Base-by-base conservation (phyloP, 495 filamentous ascomycete species). In the Tuber microsphaerosporum region DNA sequence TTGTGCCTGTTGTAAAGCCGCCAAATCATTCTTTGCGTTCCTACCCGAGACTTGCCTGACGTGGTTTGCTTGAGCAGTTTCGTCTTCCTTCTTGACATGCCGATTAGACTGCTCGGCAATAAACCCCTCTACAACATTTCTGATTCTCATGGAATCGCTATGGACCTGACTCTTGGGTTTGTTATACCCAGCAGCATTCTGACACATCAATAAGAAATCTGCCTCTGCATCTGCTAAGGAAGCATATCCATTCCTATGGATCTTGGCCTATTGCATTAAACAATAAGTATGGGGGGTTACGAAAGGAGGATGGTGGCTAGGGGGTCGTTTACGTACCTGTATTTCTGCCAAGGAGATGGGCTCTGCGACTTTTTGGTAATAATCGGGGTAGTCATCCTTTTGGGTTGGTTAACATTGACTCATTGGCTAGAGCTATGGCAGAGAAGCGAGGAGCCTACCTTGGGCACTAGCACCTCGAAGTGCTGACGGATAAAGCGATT, bases 321-420 rank as follows among this genome's bases (percentile, higher is more conserved):
- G 70, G 71, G 69, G 68, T 34, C 20, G 43, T 74, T 72, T 56
- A 71, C 77, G n/a, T 56, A 83, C 81, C 81, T 89, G 86, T 44
- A 90, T 87, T n/a, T 85, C 86, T 70, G 88, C 85, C 73, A 90
- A 79, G 1, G 89, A 86, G 51, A 90, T 86, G 10, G 89, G 89
- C 19, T 88, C 83, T 45, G 81, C 84, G 72, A 88, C 88, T 77
- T 85, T 82, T 70, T 86, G 81, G 81, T 90, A 90, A 81, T 90
- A 90, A 71, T 87, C 85, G 14, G 88, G 86, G 51, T 86, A 78
- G 68, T 84, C 77, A 43, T 85, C 84, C 86, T 83, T 61, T 34
- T n/a, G 65, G 48, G 34, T 44, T 43, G 69, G 70, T 72, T 39
- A 77, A 77, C 77, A 71, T 51, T 73, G 19, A 80, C 71, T 72